Percentiles rank a stretch among this genome's conserved stretches.
phyloP scores from a whole-genome alignment of 2,329 filamentous ascomycete species.

The Alternaria panax region DNA sequence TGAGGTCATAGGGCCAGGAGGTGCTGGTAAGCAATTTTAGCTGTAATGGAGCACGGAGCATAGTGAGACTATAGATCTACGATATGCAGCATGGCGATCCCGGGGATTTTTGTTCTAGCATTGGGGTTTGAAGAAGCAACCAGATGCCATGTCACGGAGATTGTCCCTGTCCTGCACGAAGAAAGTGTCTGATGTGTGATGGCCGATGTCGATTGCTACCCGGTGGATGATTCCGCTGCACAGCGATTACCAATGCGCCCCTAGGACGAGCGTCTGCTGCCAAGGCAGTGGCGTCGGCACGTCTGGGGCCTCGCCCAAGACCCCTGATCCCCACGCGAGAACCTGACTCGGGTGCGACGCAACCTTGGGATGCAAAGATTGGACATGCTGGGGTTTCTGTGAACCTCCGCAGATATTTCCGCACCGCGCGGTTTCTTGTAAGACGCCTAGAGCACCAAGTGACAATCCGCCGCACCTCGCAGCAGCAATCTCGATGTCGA shows the following conservation, averaged over 20 bases:
- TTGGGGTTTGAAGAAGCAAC: constrained; percentile 2
- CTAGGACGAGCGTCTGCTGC: constrained; percentile 21
- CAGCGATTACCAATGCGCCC: constrained; percentile 19
- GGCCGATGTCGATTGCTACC: constrained; percentile 5
- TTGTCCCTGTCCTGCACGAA: neutral
- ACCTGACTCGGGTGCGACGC: constrained; percentile 20
- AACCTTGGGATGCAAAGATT: neutral
- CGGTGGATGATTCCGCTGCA: constrained; percentile 8
- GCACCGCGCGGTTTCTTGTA: neutral
- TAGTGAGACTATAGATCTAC: constrained; percentile 12
- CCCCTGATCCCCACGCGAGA: constrained; percentile 21
- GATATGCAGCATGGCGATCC: constrained; percentile 7
- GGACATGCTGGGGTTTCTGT: neutral
- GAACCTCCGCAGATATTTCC: neutral
- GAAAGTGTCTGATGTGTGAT: neutral
- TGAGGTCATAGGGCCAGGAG: constrained; percentile 1
- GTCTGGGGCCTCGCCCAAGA: constrained; percentile 4
- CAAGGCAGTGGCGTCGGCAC: constrained; percentile 17
- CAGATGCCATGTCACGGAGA: neutral
- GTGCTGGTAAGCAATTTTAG: constrained; percentile 23
- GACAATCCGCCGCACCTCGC: neutral
- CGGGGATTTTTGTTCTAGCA: constrained; percentile 4
- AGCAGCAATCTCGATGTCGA: neutral
- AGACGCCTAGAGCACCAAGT: neutral
- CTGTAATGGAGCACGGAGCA: constrained; percentile 28